Conservation (phyloP, 441 rosid genomes). For the Pelargonium myrrhifolium region DNA sequence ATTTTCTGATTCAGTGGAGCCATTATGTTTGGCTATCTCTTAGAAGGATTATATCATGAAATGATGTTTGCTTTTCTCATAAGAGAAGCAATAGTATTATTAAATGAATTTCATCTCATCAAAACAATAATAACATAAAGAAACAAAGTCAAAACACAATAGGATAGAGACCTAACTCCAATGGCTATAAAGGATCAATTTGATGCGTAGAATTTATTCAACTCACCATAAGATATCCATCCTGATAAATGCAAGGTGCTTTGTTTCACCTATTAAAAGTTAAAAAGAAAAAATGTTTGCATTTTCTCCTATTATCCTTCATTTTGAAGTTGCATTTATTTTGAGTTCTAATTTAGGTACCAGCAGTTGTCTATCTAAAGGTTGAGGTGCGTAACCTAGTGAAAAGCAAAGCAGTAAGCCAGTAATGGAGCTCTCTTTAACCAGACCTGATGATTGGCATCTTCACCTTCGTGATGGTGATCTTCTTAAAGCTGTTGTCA, state of each 20-base stretch:
- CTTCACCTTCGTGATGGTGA: conserved; percentile 25
- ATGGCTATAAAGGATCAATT: background rate
- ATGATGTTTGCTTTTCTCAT: background rate
- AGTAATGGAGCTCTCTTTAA: conserved; percentile 22
- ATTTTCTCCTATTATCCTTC: background rate
- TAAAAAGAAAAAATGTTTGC: background rate
- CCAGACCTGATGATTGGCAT: conserved; percentile 25
- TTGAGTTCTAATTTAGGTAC: background rate
- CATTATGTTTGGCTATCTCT: background rate
- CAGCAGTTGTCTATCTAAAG: background rate
- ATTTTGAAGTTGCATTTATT: background rate
- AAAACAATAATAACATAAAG: background rate
- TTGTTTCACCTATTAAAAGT: background rate
- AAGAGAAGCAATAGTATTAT: background rate
- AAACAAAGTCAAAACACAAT: background rate
- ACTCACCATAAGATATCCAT: too few species aligned
- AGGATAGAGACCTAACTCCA: background rate
- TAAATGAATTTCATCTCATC: background rate
- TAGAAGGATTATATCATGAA: background rate
- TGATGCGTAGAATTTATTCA: background rate
- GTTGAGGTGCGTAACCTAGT: background rate
- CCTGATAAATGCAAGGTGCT: too few species aligned
- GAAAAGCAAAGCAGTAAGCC: background rate
- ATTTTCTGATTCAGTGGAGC: background rate
- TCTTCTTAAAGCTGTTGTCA: conserved; percentile 23